A percentile compares a stretch with the other conserved stretches of the same genome.
Conservation (phyloP, 1,284 basidiomycete genomes). For the Pyrrhoderma noxium region DNA sequence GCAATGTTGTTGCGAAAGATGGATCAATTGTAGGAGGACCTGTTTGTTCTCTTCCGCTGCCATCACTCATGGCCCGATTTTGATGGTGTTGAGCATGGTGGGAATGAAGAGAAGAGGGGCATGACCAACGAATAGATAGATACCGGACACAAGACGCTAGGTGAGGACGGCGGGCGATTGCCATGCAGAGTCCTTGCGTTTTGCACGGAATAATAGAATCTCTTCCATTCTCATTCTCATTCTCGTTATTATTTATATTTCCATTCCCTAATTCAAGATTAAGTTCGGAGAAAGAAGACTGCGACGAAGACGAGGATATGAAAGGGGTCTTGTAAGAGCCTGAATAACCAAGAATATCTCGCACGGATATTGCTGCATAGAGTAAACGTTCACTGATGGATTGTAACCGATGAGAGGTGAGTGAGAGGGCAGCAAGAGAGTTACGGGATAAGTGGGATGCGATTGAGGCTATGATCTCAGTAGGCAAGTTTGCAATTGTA, state of each 20-base stretch:
- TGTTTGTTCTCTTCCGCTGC: constrained; percentile 24
- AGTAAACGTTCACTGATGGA: constrained; percentile 50
- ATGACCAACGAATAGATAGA: constrained; percentile 45
- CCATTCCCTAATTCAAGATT: too few species aligned
- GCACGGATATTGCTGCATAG: constrained; percentile 44
- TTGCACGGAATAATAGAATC: constrained; percentile 36
- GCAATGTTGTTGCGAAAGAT: constrained; percentile 20
- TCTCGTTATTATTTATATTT: too few species aligned
- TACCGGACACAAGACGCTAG: constrained; percentile 39
- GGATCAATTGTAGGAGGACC: not conserved
- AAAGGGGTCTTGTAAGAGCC: too few species aligned
- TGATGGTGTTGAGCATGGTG: too few species aligned
- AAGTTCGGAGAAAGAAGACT: too few species aligned
- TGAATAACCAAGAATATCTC: constrained; percentile 27
- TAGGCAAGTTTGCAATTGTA: constrained; percentile 34
- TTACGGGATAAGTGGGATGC: constrained; percentile 37
- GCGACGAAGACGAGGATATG: too few species aligned
- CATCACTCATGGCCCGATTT: not conserved
- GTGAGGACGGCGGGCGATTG: constrained; percentile 39
- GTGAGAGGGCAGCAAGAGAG: constrained; percentile 34
- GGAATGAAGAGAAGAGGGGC: too few species aligned
- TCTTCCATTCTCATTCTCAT: constrained; percentile 21
- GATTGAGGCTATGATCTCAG: constrained; percentile 49
- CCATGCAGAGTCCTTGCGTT: constrained; percentile 45
- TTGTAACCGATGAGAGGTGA: constrained; percentile 44